Evolutionary conservation across 208 protist genomes (phyloP), one percentile per base, ranked within the genome.

Genomic region (Jaenimonas drosophilae): DNA sequence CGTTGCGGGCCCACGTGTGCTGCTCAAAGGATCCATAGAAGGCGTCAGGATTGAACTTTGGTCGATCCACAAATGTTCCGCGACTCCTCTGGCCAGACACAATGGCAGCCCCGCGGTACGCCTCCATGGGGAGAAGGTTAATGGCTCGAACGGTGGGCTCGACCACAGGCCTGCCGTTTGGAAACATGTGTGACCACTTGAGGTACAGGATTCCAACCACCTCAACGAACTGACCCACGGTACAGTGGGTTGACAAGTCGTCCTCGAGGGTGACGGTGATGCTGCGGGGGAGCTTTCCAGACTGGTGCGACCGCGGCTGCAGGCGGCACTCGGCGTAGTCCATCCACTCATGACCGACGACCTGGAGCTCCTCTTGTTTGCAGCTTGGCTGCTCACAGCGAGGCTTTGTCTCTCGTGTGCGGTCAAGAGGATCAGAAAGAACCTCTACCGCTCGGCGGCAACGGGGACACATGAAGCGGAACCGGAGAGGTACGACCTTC

Each of bases 311-410:
- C 32, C 80, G 76, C 70, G 84, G 84, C 69, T 93, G 84, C 52
- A 93, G 74, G 1, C 79, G 77, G 49, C 84, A 89, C 66, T 93
- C 79, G 32, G 75, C 79, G 59, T 89, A 89, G 70, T 93, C 84
- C 80, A 93, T 89, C 78, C 76, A 89, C 4, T 76, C 64, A 39
- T 88, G 73, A 0, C 74, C 69, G 3, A 83, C 72, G n/a, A 69
- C 54, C 39, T 85, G 71, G 49, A 89, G 51, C 45, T 63, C 69
- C 59, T 85, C 84, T 40, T 64, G 53, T 39, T 73, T 61, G 64
- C 84, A 93, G 36, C 51, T 63, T 24, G 64, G 38, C 21, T 60
- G 47, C 37, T 57, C 54, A 61, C 84, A 93, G 6, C 49, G 50
- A 39, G 30, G 25, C 49, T 67, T 69, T n/a, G 47, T 17, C 47